Conservation (phyloP, 805 yeast species). For the Danielia oregonensis region DNA sequence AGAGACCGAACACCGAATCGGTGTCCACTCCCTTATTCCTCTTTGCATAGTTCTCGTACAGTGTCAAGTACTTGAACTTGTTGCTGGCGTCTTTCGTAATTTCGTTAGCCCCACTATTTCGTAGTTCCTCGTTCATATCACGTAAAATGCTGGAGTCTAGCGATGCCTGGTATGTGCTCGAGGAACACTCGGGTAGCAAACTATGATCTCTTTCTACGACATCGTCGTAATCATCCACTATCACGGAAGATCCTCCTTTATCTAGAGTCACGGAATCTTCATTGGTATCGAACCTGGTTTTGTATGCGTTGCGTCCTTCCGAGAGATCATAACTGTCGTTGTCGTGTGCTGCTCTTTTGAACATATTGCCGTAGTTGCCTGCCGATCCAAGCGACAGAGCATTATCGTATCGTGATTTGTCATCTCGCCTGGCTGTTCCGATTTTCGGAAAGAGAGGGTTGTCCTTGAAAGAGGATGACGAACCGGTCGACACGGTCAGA, state of each 20-base stretch:
- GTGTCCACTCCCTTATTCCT: constrained; percentile 1
- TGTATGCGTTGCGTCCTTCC: no score
- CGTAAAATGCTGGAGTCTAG: constrained; percentile 3
- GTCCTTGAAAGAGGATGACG: background rate
- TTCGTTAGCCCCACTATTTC: background rate
- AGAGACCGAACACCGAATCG: constrained; percentile 27
- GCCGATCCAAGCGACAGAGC: constrained; percentile 1
- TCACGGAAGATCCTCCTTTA: background rate
- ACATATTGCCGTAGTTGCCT: constrained; percentile 1
- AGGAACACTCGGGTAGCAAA: background rate
- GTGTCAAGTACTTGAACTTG: constrained; percentile 10
- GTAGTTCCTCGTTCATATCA: background rate
- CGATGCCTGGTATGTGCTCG: background rate
- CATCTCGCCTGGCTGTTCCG: background rate
- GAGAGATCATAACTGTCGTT: no score
- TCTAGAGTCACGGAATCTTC: background rate
- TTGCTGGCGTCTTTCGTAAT: background rate
- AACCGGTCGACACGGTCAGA: background rate
- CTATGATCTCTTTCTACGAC: background rate
- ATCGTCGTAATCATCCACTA: background rate
- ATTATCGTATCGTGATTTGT: background rate
- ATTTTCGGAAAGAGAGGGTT: background rate
- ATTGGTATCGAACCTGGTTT: no score
- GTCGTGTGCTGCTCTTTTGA: no score
- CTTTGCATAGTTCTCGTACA: constrained; percentile 7